Conservation (phyloP, 441 rosid species). For the Gossypium schwendimanii region DNA sequence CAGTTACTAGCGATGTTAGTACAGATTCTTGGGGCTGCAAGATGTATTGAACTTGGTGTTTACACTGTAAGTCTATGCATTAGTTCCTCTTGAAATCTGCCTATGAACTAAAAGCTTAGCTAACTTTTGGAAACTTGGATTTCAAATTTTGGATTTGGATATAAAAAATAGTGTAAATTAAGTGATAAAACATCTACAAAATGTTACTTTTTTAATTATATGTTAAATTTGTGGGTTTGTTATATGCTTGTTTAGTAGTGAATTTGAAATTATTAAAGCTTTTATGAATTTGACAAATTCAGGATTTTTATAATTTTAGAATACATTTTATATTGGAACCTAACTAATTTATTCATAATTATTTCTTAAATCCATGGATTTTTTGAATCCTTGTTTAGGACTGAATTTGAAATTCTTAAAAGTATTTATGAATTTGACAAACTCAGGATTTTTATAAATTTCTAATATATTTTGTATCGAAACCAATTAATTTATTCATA, state of each 20-base stretch:
- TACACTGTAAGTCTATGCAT: slow-evolving; percentile 50
- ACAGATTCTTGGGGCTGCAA: slow-evolving; percentile 71
- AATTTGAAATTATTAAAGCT: too few species aligned
- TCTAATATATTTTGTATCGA: not conserved
- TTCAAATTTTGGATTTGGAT: too few species aligned
- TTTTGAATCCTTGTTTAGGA: too few species aligned
- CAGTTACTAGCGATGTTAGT: slow-evolving; percentile 88
- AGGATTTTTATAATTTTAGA: not conserved
- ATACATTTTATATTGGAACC: not conserved
- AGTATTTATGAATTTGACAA: not conserved
- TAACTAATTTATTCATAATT: not conserved
- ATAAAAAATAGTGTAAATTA: too few species aligned
- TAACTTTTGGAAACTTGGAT: not conserved
- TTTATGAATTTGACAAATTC: not conserved
- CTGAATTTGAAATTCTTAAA: too few species aligned
- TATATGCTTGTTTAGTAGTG: too few species aligned
- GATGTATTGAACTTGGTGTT: slow-evolving; percentile 89
- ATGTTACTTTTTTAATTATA: not conserved
- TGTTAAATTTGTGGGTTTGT: not conserved
- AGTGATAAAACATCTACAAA: not conserved
- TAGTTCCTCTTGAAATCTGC: not conserved
- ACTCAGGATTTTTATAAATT: not conserved
- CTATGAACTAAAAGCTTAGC: not conserved
- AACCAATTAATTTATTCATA: not conserved
- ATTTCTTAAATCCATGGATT: not conserved